These are phyloP conservation scores for Pseudocercospora pini-densiflorae DNA, from an alignment of 2,329 filamentous ascomycete genomes.

Conservation along the genomic window DNA sequence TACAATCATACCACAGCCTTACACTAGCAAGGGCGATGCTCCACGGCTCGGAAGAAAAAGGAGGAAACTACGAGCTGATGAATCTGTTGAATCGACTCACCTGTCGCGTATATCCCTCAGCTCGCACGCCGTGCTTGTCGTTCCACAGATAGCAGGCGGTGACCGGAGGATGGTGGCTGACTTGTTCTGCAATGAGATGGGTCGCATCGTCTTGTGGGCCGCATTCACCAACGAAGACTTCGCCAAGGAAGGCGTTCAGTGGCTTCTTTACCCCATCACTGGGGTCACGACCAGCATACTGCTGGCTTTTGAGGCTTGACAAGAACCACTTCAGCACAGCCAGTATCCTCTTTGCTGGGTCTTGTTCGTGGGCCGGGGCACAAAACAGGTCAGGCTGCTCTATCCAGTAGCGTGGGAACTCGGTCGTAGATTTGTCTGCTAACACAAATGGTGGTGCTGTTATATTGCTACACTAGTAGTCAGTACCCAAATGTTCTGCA, in stretches of 20 bases:
- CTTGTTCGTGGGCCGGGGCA: slow-evolving; percentile 47
- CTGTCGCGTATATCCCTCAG: slow-evolving; percentile 53
- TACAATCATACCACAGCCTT: background rate
- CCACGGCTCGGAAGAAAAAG: background rate
- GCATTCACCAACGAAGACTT: slow-evolving; percentile 47
- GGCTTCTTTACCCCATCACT: slow-evolving; percentile 55
- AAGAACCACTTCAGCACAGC: slow-evolving; percentile 57
- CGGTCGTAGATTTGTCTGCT: slow-evolving; percentile 50
- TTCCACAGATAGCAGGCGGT: slow-evolving; percentile 55
- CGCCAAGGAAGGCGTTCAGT: slow-evolving; percentile 52
- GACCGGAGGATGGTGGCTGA: slow-evolving; percentile 53
- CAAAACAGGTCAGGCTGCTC: slow-evolving; percentile 53
- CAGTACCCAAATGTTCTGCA: background rate
- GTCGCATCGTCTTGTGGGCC: slow-evolving; percentile 45
- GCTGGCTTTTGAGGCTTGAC: slow-evolving; percentile 52
- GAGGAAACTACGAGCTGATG: background rate
- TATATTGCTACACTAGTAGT: slow-evolving; percentile 42
- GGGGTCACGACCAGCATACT: slow-evolving; percentile 51
- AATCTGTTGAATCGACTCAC: background rate
- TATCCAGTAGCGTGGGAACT: slow-evolving; percentile 54
- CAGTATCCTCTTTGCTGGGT: slow-evolving; percentile 48
- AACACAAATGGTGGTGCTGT: slow-evolving; percentile 54
- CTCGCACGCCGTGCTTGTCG: slow-evolving; percentile 47
- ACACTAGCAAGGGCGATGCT: background rate
- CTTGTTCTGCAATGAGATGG: slow-evolving; percentile 50